phyloP scores from a whole-genome alignment of 2,329 filamentous ascomycete genomes.

The Neonectria faginata region DNA sequence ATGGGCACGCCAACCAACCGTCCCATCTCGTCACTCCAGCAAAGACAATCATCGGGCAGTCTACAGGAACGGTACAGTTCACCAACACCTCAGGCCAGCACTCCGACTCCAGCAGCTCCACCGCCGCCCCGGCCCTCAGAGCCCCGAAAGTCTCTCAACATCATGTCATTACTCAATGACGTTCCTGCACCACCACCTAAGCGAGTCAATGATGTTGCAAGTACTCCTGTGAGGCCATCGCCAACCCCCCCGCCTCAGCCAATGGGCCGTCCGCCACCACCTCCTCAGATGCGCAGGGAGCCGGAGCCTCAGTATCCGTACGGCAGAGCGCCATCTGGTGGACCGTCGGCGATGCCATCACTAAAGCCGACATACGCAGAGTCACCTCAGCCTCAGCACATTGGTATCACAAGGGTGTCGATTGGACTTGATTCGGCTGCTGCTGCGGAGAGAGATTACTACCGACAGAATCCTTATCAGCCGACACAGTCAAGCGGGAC shows the following conservation, averaged over 20 bases:
- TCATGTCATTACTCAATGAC: conserved; percentile 73
- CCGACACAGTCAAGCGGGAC: conserved; percentile 51
- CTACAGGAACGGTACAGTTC: conserved; percentile 48
- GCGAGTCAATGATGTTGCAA: conserved; percentile 61
- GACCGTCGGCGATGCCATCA: conserved; percentile 63
- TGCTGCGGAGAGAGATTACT: conserved; percentile 62
- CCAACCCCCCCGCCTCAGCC: conserved; percentile 63
- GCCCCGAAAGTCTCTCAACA: conserved; percentile 69
- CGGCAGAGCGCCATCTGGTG: conserved; percentile 49
- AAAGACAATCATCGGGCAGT: conserved; percentile 48
- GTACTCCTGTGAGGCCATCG: conserved; percentile 55
- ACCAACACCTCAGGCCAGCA: conserved; percentile 44
- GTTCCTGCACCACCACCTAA: conserved; percentile 66
- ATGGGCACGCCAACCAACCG: conserved; percentile 53
- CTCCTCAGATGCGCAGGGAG: conserved; percentile 61
- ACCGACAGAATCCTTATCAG: conserved; percentile 54
- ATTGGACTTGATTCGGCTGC: conserved; percentile 54
- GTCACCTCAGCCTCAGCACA: conserved; percentile 63
- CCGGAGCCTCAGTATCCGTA: conserved; percentile 63
- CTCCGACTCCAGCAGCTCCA: conserved; percentile 49
- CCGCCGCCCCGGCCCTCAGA: conserved; percentile 58
- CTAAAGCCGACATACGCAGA: conserved; percentile 65
- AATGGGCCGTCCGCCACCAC: conserved; percentile 57
- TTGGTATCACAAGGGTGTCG: conserved; percentile 58
- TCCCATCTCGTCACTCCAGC: conserved; percentile 54